Conservation (phyloP, 73 alveolate genomes). For the Paramecium bursaria region DNA sequence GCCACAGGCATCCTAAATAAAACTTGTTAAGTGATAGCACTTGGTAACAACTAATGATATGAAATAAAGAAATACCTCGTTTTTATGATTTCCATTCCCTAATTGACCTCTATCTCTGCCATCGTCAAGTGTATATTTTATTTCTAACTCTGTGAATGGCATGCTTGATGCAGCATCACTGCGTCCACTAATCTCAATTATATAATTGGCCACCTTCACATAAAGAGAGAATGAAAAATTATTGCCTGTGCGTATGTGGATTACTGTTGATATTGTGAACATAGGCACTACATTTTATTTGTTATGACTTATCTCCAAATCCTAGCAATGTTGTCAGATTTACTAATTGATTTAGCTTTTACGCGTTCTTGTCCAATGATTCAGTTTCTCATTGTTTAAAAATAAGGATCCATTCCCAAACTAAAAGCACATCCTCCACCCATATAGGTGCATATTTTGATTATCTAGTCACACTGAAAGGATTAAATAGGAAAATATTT, state of each 20-base stretch:
- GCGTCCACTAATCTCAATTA: conserved; percentile 84
- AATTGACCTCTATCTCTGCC: conserved; percentile 97
- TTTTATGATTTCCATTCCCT: conserved; percentile 85
- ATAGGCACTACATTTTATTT: conserved; percentile 20
- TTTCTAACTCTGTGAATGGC: conserved; percentile 83
- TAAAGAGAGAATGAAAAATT: conserved; percentile 43
- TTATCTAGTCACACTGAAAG: background rate
- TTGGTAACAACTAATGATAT: conserved; percentile 69
- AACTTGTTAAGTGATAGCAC: conserved; percentile 74
- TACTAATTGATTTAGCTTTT: conserved; percentile 9
- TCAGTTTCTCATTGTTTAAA: conserved; percentile 17
- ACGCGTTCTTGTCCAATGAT: conserved; percentile 6
- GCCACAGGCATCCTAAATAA: conserved; percentile 90
- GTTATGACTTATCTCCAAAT: conserved; percentile 19
- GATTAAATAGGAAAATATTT: conserved; percentile 54
- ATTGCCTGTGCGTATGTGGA: conserved; percentile 53
- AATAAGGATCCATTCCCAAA: conserved; percentile 35
- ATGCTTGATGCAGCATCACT: conserved; percentile 95
- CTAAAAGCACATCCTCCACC: conserved; percentile 46
- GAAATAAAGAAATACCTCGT: conserved; percentile 70
- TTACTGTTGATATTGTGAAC: background rate
- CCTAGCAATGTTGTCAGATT: conserved; percentile 23
- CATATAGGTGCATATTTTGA: conserved; percentile 7
- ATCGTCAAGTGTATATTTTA: conserved; percentile 97
- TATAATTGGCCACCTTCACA: conserved; percentile 59